These are phyloP conservation scores for Nectriaceae sp. DNA, from an alignment of 2,329 filamentous ascomycete genomes.

Conservation along the genomic window DNA sequence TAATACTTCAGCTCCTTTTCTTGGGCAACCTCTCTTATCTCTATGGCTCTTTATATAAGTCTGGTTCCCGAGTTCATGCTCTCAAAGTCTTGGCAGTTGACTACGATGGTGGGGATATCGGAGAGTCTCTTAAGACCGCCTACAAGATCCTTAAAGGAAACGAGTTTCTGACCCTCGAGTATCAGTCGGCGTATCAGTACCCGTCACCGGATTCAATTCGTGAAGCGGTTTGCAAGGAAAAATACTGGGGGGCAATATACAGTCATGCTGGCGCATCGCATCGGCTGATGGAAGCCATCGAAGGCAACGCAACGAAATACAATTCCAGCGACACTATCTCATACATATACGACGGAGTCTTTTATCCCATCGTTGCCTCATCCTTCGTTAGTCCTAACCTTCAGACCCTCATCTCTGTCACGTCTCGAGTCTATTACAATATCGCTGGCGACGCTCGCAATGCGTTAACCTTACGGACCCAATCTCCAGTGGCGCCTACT, in stretches of 20 bases:
- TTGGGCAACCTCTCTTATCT: background rate
- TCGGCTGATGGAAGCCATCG: background rate
- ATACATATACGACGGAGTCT: conserved; percentile 37
- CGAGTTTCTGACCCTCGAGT: background rate
- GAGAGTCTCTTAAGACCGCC: background rate
- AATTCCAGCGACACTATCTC: conserved; percentile 31
- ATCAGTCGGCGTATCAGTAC: background rate
- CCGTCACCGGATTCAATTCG: background rate
- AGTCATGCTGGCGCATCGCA: background rate
- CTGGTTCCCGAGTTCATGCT: background rate
- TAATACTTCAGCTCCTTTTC: background rate
- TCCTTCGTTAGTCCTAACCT: conserved; percentile 28
- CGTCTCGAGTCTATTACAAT: conserved; percentile 23
- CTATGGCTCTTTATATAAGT: background rate
- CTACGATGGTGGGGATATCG: background rate
- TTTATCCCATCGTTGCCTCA: conserved; percentile 31
- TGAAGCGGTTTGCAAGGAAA: background rate
- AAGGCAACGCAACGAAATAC: conserved; percentile 20
- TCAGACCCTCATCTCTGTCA: conserved; percentile 22
- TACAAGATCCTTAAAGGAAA: background rate
- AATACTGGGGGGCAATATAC: background rate
- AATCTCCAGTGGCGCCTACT: conserved; percentile 23
- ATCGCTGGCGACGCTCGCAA: conserved; percentile 5
- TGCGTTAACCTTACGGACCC: conserved; percentile 19
- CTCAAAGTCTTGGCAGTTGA: background rate